phyloP scores from a whole-genome alignment of 2,329 filamentous ascomycete species.

The Clonostachys sp. region DNA sequence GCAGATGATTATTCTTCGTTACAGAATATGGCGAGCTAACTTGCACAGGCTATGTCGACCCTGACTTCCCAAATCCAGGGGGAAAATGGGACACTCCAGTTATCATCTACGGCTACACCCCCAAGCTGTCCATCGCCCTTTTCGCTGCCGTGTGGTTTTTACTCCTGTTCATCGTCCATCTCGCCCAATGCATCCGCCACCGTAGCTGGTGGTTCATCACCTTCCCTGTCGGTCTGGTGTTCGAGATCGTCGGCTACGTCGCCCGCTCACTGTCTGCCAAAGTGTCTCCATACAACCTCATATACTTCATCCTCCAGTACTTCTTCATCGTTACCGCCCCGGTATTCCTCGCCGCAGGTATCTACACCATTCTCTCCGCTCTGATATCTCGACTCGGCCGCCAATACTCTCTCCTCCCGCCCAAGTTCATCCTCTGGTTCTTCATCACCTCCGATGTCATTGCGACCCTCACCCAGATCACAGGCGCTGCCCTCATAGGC shows the following conservation, averaged over 20 bases:
- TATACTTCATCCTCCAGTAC: constrained; percentile 54
- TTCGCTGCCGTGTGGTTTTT: constrained; percentile 38
- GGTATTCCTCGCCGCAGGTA: constrained; percentile 50
- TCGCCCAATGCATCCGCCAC: constrained; percentile 24
- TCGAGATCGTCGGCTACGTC: constrained; percentile 34
- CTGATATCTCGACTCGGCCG: constrained; percentile 39
- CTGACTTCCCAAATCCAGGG: constrained; percentile 43
- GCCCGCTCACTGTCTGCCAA: constrained; percentile 36
- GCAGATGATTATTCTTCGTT: too few species aligned
- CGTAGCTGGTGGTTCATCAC: constrained; percentile 41
- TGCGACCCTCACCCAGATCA: constrained; percentile 46
- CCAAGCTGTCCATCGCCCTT: constrained; percentile 34
- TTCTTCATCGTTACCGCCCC: constrained; percentile 58
- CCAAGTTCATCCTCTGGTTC: constrained; percentile 42
- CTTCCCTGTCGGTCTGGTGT: constrained; percentile 29
- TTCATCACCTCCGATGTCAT: constrained; percentile 51
- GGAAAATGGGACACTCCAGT: constrained; percentile 38
- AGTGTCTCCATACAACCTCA: constrained; percentile 45
- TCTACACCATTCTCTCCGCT: constrained; percentile 49
- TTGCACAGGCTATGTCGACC: constrained; percentile 38
- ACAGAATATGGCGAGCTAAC: not conserved
- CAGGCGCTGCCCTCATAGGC: constrained; percentile 50
- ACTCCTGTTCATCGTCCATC: constrained; percentile 30
- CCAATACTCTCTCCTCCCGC: constrained; percentile 35
- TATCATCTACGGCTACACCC: constrained; percentile 46